A percentile compares a stretch with the other conserved stretches of the same genome.
Evolutionary conservation across 306 rosid genomes (phyloP).

Genomic region (Ziziphus jujuba): DNA sequence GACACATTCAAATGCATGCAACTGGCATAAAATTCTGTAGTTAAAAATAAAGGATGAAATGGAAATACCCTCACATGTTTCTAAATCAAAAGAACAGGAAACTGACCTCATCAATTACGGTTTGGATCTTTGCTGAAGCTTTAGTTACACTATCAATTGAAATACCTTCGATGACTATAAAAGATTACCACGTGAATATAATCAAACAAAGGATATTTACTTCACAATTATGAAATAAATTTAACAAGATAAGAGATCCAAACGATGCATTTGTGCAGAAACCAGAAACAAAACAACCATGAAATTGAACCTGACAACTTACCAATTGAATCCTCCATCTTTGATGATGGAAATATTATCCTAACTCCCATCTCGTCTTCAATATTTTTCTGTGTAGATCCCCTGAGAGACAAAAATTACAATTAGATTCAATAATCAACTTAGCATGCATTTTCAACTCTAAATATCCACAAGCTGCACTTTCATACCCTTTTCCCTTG

Average conservation of each 20-base stretch:
- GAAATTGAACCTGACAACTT: slow-evolving; percentile 39
- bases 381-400: slow-evolving; percentile 63
- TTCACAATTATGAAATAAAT: slow-evolving; percentile 4
- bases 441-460: not conserved
- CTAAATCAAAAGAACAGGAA: slow-evolving; percentile 30
- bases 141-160: slow-evolving; percentile 60
- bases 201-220: slow-evolving; percentile 23
- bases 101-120: slow-evolving; percentile 73
- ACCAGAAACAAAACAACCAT: slow-evolving; percentile 1
- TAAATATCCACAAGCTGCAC: slow-evolving; percentile 16
- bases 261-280: not conserved
- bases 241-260: not conserved
- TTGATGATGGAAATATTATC: slow-evolving; percentile 66
- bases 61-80: slow-evolving; percentile 12
- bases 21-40: slow-evolving; percentile 18
- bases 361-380: slow-evolving; percentile 79
- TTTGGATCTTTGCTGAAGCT: slow-evolving; percentile 71
- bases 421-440: slow-evolving; percentile 23
- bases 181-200: slow-evolving; percentile 25
- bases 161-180: slow-evolving; percentile 74
- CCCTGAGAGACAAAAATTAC: slow-evolving; percentile 46
- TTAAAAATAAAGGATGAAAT: slow-evolving; percentile 11
- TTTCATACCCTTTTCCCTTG: slow-evolving; percentile 71
- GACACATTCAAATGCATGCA: slow-evolving; percentile 2
- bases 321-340: slow-evolving; percentile 63